Evolutionary conservation across 2,329 filamentous ascomycete species (phyloP), one percentile per base, ranked within the genome.

Genomic region (Colletotrichum godetiae): DNA sequence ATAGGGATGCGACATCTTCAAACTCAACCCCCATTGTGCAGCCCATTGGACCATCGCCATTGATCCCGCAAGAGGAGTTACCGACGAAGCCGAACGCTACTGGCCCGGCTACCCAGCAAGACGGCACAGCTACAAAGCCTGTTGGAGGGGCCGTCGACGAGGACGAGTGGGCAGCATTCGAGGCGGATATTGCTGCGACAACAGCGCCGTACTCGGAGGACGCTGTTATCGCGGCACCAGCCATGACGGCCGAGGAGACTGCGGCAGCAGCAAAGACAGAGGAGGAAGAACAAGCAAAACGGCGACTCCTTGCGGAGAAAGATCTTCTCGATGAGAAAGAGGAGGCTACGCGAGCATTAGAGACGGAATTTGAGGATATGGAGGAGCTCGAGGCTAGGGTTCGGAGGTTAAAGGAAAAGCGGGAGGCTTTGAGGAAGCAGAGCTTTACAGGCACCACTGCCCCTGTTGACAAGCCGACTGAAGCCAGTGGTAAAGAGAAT

Each of bases 311-410:
- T 55, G 84, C 84, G 1, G 91, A 93, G 33, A 80, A 84, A 3
- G 84, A 90, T 76, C 79, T 91, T 1, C 88, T 89, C 69, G 92
- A 92, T 52, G 93, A 95, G 79, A 89, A 89, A 68, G 94, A 97
- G 80, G 94, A 97, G 77, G 94, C 94, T 1, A 89, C 89, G 55
- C 88, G 92, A 27, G 91, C 92, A 35, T 83, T 95, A 69, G 92
- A 95, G 81, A 90, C 92, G 53, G 94, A 96, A 81, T 93, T 96
- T 76, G 93, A 95, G 71, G 92, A 95, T 79, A 96, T 96, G 94
- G 92, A 93, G 79, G 90, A 92, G 78, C 87, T 96, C 58, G 94
- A 96, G 81, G 89, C 90, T 64, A 89, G 93, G 7, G 92, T 96
- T 13, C 86, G 87, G 72, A 88, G 86, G 74, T 82, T 96, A 67